These are phyloP conservation scores for Xylaria sp. DNA, from an alignment of 2,329 filamentous ascomycete genomes.

Conservation along the genomic window DNA sequence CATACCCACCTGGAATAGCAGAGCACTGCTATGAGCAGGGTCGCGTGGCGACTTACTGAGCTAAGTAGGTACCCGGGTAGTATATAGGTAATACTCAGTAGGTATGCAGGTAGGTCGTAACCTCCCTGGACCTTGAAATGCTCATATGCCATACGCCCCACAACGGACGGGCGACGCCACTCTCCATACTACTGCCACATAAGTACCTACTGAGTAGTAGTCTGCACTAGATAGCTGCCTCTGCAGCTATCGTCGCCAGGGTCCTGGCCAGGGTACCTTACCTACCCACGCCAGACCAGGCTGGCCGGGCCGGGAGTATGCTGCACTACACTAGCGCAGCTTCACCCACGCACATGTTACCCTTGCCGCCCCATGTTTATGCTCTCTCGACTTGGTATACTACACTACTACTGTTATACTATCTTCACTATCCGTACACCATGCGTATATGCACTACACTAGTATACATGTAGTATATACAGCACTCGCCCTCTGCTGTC, in stretches of 20 bases:
- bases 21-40: slow-evolving; percentile 8
- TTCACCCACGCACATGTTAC: slow-evolving; percentile 22
- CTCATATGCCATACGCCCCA: slow-evolving; percentile 3
- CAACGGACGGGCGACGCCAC: slow-evolving; percentile 2
- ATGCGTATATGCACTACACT: not conserved
- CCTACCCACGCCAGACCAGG: slow-evolving; percentile 28
- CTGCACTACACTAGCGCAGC: slow-evolving; percentile 20
- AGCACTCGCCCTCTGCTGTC: not conserved
- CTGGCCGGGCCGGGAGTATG: slow-evolving; percentile 33
- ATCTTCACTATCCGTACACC: not conserved
- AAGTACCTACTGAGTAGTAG: not conserved
- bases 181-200: slow-evolving; percentile 5
- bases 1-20: slow-evolving; percentile 8
- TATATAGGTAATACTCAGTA: not conserved
- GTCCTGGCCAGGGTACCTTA: slow-evolving; percentile 5
- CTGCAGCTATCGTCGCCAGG: not conserved
- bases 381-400: not conserved
- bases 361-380: slow-evolving; percentile 22
- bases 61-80: too few relatives aligned
- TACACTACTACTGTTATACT: not conserved
- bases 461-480: not conserved
- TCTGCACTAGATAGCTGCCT: not conserved
- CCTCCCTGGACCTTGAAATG: slow-evolving; percentile 2
- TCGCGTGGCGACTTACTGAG: slow-evolving; percentile 1
- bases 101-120: not conserved